Evolutionary conservation across 768 basidiomycete species (phyloP).

Genomic region (Mrakia blollopis): DNA sequence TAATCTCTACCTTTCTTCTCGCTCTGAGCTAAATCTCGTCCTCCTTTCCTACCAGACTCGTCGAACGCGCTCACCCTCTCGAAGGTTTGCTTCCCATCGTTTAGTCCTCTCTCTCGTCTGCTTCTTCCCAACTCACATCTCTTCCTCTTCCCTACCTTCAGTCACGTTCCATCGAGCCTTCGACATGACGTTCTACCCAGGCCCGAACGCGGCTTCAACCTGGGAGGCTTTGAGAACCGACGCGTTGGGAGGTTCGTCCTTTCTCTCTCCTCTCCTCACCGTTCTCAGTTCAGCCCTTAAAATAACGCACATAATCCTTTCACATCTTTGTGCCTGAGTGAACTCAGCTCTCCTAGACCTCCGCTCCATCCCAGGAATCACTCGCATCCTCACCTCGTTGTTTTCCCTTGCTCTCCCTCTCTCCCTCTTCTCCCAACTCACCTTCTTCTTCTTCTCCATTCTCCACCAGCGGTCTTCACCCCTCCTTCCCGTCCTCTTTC

Average conservation of each 20-base stretch:
- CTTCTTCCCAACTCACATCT: too few relatives aligned
- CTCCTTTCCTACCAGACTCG: not conserved
- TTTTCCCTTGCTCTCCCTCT: not conserved
- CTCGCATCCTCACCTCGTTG: conserved; percentile 75
- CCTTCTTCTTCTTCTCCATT: conserved; percentile 46
- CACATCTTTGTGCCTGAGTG: too few relatives aligned
- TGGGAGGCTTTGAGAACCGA: not conserved
- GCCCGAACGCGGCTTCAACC: not conserved
- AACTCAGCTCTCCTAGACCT: not conserved
- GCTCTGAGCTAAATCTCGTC: not conserved
- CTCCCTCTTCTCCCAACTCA: not conserved
- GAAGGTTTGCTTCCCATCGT: not conserved
- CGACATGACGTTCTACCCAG: conserved; percentile 60
- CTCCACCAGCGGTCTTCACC: not conserved
- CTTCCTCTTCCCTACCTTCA: conserved; percentile 38
- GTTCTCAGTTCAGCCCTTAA: too few relatives aligned
- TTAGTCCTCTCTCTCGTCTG: not conserved
- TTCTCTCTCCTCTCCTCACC: too few relatives aligned
- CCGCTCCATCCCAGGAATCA: conserved; percentile 57
- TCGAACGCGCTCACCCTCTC: not conserved
- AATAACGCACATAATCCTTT: too few relatives aligned
- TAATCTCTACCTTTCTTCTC: not conserved
- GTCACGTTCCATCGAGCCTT: conserved; percentile 77
- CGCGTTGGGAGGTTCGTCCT: conserved; percentile 46
- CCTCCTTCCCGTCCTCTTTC: not conserved